Evolutionary conservation across 2,329 filamentous ascomycete genomes (phyloP), one percentile per base, ranked within the genome.

Genomic region (Penicillium sp.): DNA sequence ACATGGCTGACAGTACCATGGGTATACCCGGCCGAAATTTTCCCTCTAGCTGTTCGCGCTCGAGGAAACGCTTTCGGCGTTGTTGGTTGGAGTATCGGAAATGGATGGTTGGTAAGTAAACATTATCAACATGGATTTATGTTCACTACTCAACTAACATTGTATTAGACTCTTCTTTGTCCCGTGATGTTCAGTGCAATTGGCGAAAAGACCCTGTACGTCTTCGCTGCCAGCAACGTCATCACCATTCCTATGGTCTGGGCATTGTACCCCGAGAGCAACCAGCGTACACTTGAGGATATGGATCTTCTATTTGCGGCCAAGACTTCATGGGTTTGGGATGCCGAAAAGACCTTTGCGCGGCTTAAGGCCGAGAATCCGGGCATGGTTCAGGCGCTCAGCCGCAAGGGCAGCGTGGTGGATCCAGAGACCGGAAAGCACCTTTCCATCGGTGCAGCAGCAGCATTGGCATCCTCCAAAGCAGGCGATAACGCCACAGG

Each of bases 1-100:
- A 86, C 85, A 0, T 87, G 84, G 84, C 65, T 86, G 3, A 83
- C 80, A 0, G 80, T 85, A 0, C 83, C 83, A 1, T 84, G 84
- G 83, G 71, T 89, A 0, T 88, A 88, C 52, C 86, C 86, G 0
- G 86, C 88, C 1, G 88, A 92, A 67, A 91, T 91, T 52, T 91
- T 90, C 64, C 87, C 88, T 0, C 72, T 90, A 0, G 82, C 87
- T 56, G 81, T 90, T 0, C 82, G 89, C 21, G 88, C 89, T 1
- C 87, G 88, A 62, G 89, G 88, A 5, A 91, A 91, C 56, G 87
- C 88, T 0, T 91, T 85, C 82, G 88, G 89, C 18, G 88, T 91
- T 0, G 82, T 90, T 0, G 88, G 89, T 0, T 92, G 88, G 89
- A 84, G 80, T 13, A 89, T 91, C 47, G 88, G 89, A 0, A 90